Percentiles rank a stretch among this genome's conserved stretches.
Evolutionary conservation across 148 eudicot genomes (phyloP).

Genomic region (Amaranthus cruentus): DNA sequence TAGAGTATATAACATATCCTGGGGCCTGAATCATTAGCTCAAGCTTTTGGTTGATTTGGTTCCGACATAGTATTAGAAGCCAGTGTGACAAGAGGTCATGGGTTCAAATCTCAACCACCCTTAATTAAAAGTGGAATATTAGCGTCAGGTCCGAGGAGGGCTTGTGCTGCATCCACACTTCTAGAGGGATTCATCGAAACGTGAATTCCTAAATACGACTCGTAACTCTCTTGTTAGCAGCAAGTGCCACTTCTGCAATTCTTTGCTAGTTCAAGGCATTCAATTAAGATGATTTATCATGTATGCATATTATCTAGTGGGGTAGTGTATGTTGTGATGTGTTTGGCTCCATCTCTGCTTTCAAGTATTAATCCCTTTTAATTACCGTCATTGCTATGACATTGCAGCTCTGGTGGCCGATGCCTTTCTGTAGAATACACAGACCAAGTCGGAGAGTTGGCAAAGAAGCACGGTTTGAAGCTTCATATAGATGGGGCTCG

Average conservation of each 20-base stretch:
- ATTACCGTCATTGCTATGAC: neutral
- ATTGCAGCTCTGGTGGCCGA: slow-evolving; percentile 78
- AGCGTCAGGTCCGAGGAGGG: too few relatives aligned
- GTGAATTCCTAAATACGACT: neutral
- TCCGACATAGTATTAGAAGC: too few relatives aligned
- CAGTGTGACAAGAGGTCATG: too few relatives aligned
- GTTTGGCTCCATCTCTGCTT: neutral
- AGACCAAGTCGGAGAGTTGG: slow-evolving; percentile 81
- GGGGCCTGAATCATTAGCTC: too few relatives aligned
- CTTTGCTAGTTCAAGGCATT: too few relatives aligned
- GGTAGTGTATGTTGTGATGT: too few relatives aligned
- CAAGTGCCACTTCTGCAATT: neutral
- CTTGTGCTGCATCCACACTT: too few relatives aligned
- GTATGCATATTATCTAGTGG: neutral
- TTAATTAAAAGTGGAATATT: too few relatives aligned
- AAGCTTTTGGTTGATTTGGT: too few relatives aligned
- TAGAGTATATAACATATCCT: too few relatives aligned
- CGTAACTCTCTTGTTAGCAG: slow-evolving; percentile 1
- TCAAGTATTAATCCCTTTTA: neutral
- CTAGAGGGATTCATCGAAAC: too few relatives aligned
- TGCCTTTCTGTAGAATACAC: slow-evolving; percentile 77
- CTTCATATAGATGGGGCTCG: slow-evolving; percentile 99
- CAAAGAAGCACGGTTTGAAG: slow-evolving; percentile 75
- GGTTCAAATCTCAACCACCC: too few relatives aligned
- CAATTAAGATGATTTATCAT: neutral